A percentile compares a stretch with the other conserved stretches of the same genome.
These are phyloP conservation scores for Penicillium polonicum DNA, from an alignment of 2,329 filamentous ascomycete species.

Conservation along the genomic window DNA sequence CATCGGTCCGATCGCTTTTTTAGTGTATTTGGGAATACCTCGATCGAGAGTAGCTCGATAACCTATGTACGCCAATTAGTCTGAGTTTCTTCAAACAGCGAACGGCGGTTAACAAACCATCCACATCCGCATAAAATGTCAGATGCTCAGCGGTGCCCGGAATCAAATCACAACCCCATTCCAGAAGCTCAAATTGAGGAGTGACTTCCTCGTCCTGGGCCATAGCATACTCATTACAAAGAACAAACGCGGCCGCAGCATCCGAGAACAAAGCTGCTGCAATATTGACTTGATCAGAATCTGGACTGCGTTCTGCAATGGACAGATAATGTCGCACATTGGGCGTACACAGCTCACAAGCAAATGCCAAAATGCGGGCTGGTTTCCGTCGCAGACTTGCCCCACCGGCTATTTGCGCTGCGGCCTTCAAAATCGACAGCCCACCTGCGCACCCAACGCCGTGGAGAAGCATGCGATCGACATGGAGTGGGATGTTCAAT, in stretches of 20 bases:
- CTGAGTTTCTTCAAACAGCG: too few relatives aligned
- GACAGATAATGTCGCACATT: neutral
- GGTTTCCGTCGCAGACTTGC: conserved; percentile 58
- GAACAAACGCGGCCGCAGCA: conserved; percentile 2
- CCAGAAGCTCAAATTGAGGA: neutral
- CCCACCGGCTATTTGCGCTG: conserved; percentile 65
- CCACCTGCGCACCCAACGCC: conserved; percentile 67
- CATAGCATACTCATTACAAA: conserved; percentile 3
- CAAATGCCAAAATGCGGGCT: conserved; percentile 64
- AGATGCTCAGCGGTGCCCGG: neutral
- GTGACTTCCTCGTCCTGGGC: neutral
- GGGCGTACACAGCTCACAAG: conserved; percentile 35
- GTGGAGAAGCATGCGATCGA: conserved; percentile 65
- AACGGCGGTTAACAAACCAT: neutral
- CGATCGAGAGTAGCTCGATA: neutral
- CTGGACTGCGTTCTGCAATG: neutral
- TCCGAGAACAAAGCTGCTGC: conserved; percentile 2
- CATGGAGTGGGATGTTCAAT: conserved; percentile 56
- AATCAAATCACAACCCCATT: neutral
- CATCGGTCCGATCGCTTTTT: neutral
- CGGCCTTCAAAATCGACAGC: conserved; percentile 61
- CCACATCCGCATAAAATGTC: neutral
- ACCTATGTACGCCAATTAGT: neutral
- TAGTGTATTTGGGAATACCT: neutral
- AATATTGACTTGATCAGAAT: neutral